Evolutionary conservation across 2,329 filamentous ascomycete species (phyloP).

Genomic region (Paraconiothyrium brasiliense): DNA sequence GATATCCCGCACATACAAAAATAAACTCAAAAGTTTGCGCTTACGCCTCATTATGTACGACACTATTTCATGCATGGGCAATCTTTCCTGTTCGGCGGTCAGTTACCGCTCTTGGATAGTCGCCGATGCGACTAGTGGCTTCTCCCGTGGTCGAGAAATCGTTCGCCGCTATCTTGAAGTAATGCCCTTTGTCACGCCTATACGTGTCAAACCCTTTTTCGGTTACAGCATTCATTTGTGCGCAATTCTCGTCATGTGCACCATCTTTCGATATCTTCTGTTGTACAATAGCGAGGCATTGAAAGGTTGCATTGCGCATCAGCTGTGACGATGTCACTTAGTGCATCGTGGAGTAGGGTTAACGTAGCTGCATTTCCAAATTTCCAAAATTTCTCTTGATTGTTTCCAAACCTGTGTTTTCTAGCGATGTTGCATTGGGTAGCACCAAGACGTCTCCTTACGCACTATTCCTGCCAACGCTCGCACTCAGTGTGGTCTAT

Average conservation of each 20-base stretch:
- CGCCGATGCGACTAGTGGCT: slow-evolving; percentile 4
- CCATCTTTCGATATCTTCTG: neutral
- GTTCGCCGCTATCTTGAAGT: neutral
- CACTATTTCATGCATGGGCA: slow-evolving; percentile 15
- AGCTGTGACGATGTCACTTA: neutral
- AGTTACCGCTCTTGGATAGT: slow-evolving; percentile 3
- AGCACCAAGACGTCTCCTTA: neutral
- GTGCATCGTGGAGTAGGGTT: neutral
- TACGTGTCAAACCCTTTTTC: neutral
- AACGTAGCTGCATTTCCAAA: neutral
- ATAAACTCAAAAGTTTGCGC: neutral
- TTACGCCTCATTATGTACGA: slow-evolving; percentile 12
- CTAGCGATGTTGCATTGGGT: neutral
- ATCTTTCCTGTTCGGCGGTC: neutral
- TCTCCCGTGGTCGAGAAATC: neutral
- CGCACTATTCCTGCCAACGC: too few species aligned
- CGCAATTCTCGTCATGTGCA: neutral
- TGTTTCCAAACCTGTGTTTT: neutral
- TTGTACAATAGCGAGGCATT: slow-evolving; percentile 5
- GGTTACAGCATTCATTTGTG: neutral
- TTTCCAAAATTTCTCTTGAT: neutral
- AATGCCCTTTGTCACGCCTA: neutral
- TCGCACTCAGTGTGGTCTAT: too few species aligned
- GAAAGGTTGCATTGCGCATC: neutral
- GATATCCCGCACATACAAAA: neutral